Evolutionary conservation across 169 alveolate genomes (phyloP).

Genomic region (Plasmodium knowlesi): DNA sequence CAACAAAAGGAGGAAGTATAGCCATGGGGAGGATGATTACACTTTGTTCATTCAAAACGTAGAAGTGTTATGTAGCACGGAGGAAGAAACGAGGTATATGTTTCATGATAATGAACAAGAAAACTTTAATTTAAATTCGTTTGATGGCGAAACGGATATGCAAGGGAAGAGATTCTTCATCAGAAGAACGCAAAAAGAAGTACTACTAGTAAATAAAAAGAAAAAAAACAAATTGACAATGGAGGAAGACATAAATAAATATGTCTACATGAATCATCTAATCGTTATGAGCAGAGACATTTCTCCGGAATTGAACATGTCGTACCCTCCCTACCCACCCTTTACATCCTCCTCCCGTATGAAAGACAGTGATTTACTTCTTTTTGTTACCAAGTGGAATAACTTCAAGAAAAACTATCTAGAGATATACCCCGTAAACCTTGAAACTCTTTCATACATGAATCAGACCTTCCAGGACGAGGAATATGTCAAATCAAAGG

Average conservation of each 20-base stretch:
- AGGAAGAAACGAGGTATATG: background rate
- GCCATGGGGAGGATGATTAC: slow-evolving; percentile 23
- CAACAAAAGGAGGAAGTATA: background rate
- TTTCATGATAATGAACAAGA: background rate
- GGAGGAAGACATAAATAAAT: background rate
- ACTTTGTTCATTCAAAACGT: slow-evolving; percentile 2
- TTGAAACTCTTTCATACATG: slow-evolving; percentile 28
- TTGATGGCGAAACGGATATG: background rate
- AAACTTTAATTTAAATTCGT: background rate
- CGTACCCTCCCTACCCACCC: background rate
- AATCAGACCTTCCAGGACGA: slow-evolving; percentile 12
- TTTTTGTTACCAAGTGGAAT: slow-evolving; percentile 41
- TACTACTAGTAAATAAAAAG: slow-evolving; percentile 6
- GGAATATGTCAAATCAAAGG: slow-evolving; percentile 11
- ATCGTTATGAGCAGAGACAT: slow-evolving; percentile 9
- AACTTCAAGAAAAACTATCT: slow-evolving; percentile 3
- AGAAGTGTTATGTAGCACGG: slow-evolving; percentile 8
- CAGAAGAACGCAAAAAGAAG: background rate
- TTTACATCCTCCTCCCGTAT: background rate
- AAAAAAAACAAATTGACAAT: background rate
- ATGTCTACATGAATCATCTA: slow-evolving; percentile 26
- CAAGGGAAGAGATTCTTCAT: background rate
- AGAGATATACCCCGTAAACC: slow-evolving; percentile 44
- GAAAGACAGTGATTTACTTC: background rate
- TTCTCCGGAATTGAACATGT: background rate